Evolutionary conservation across 2,329 filamentous ascomycete species (phyloP).

Genomic region (Xenoacremonium recifei): DNA sequence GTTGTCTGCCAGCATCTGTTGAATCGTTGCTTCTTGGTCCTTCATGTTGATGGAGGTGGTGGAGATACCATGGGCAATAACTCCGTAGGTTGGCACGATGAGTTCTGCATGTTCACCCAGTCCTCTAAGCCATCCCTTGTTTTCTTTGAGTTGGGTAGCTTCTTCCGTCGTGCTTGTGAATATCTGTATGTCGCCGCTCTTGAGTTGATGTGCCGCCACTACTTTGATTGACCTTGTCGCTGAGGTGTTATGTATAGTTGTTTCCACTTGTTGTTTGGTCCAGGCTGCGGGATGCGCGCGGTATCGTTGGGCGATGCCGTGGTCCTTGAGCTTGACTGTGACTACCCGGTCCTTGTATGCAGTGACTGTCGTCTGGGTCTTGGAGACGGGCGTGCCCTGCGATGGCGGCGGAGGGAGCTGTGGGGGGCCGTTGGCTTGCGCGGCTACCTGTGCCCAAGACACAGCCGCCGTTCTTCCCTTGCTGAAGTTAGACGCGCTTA

Average conservation of each 20-base stretch:
- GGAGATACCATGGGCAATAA: constrained; percentile 1
- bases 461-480: too few species aligned
- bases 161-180: constrained; percentile 1
- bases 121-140: constrained; percentile 1
- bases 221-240: too few species aligned
- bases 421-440: too few species aligned
- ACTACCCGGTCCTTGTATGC: too few species aligned
- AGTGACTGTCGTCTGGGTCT: too few species aligned
- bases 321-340: too few species aligned
- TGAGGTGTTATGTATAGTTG: constrained; percentile 5
- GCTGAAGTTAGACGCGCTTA: constrained; percentile 3
- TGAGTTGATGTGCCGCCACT: constrained; percentile 4
- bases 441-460: too few species aligned
- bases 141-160: not conserved
- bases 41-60: constrained; percentile 4
- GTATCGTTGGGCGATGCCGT: too few species aligned
- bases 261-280: constrained; percentile 8
- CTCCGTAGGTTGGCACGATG: not conserved
- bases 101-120: not conserved
- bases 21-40: constrained; percentile 1
- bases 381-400: too few species aligned
- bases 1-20: constrained; percentile 3
- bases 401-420: too few species aligned
- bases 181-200: constrained; percentile 6
- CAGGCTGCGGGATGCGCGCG: constrained; percentile 3